A percentile compares a stretch with the other conserved stretches of the same genome.
These are phyloP conservation scores for Strobilomyces dryophilus DNA, from an alignment of 768 basidiomycete genomes.

Conservation along the genomic window DNA sequence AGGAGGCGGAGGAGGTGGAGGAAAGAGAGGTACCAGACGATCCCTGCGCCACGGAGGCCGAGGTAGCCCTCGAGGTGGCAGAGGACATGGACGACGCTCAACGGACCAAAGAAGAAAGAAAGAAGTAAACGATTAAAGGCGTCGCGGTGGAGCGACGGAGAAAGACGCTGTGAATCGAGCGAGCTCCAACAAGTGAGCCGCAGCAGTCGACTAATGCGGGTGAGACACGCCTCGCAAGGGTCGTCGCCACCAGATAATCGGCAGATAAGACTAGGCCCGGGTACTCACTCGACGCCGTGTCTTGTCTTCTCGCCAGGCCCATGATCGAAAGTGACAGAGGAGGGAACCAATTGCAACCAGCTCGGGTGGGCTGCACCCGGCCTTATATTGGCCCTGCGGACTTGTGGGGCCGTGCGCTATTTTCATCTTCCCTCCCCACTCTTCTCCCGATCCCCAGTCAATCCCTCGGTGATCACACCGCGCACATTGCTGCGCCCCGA, in stretches of 20 bases:
- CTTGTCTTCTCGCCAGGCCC: neutral
- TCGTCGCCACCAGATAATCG: neutral
- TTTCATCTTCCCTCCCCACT: neutral
- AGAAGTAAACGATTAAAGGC: neutral
- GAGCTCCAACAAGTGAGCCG: neutral
- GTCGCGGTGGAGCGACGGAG: neutral
- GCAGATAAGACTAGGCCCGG: neutral
- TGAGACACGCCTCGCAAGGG: neutral
- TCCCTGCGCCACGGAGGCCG: neutral
- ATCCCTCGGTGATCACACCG: neutral
- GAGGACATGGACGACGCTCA: constrained; percentile 18
- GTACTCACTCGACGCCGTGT: neutral
- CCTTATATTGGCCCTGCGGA: too few relatives aligned
- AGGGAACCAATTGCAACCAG: neutral
- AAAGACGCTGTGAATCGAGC: neutral
- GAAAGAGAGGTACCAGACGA: constrained; percentile 19
- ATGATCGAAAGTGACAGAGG: neutral
- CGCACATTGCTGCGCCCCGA: neutral
- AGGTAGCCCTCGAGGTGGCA: neutral
- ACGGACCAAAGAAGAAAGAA: neutral
- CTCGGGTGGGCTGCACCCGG: too few relatives aligned
- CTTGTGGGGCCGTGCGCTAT: too few relatives aligned
- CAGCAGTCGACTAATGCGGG: neutral
- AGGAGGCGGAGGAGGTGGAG: too few relatives aligned
- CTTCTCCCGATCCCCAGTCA: too few relatives aligned